Conservation (phyloP, 2,329 filamentous ascomycete species). For the Xylaria sp. region DNA sequence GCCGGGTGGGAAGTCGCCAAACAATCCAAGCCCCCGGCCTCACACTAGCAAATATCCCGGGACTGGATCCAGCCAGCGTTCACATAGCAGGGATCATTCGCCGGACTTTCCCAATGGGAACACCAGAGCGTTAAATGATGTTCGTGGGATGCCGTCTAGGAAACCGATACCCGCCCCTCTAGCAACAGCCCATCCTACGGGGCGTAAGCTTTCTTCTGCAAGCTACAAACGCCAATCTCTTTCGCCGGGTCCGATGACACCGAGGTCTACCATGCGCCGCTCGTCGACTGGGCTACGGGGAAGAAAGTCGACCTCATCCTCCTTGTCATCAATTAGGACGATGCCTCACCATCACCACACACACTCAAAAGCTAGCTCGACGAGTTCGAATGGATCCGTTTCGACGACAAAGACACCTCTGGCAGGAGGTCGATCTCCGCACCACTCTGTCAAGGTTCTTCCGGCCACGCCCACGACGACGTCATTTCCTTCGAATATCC, state of each 20-base stretch:
- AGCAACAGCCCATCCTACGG: constrained; percentile 48
- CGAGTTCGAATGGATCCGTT: constrained; percentile 82
- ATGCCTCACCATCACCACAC: constrained; percentile 85
- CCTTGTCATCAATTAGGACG: constrained; percentile 90
- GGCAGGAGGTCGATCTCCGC: constrained; percentile 76
- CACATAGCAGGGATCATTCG: constrained; percentile 60
- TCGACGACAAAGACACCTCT: constrained; percentile 74
- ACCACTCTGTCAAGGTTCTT: constrained; percentile 93
- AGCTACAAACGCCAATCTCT: constrained; percentile 80
- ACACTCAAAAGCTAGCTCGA: constrained; percentile 94
- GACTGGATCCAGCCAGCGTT: constrained; percentile 51
- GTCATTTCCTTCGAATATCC: constrained; percentile 85
- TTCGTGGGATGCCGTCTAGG: constrained; percentile 40
- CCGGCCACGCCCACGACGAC: constrained; percentile 83
- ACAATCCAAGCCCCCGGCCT: constrained; percentile 67
- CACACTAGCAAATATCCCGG: constrained; percentile 69
- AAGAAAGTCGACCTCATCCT: constrained; percentile 95
- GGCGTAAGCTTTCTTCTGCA: constrained; percentile 52
- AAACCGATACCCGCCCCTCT: constrained; percentile 47
- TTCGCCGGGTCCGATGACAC: constrained; percentile 88
- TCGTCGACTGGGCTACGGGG: constrained; percentile 86
- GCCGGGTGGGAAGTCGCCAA: constrained; percentile 56
- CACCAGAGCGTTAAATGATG: constrained; percentile 48
- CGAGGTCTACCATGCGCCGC: constrained; percentile 85
- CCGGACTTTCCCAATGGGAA: constrained; percentile 65